A percentile compares a stretch with the other conserved stretches of the same genome.
phyloP scores from a whole-genome alignment of 345 rosid genomes.

The Combretum micranthum region DNA sequence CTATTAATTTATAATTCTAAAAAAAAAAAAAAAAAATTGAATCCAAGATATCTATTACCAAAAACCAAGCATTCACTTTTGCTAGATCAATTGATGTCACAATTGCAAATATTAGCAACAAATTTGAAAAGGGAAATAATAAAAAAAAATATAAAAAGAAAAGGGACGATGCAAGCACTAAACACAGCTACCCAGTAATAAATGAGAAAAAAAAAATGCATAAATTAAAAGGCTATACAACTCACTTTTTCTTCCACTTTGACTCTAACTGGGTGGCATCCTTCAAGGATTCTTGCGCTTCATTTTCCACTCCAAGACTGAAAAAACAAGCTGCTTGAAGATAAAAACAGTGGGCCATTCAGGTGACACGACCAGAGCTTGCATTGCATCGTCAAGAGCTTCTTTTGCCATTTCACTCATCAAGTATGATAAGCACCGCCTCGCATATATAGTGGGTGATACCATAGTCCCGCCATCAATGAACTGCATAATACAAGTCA shows the following conservation, averaged over 20 bases:
- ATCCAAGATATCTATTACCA: background rate
- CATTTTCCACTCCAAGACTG: slow-evolving; percentile 30
- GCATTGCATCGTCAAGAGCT: slow-evolving; percentile 49
- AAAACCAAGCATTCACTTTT: background rate
- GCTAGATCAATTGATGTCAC: background rate
- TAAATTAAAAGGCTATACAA: background rate
- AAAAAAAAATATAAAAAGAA: too few species aligned
- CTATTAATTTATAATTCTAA: background rate
- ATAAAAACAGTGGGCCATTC: slow-evolving; percentile 38
- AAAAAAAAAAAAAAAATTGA: background rate
- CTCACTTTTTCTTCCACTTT: slow-evolving; percentile 1
- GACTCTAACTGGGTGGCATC: slow-evolving; percentile 18
- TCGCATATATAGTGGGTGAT: slow-evolving; percentile 33
- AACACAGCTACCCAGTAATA: background rate
- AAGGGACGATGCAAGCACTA: background rate
- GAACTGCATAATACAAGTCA: slow-evolving; percentile 17
- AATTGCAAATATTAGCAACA: background rate
- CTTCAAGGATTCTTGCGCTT: slow-evolving; percentile 17
- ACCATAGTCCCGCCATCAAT: slow-evolving; percentile 35
- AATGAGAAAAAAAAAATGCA: background rate
- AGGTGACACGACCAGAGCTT: slow-evolving; percentile 37
- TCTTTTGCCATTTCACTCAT: slow-evolving; percentile 30
- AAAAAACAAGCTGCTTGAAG: slow-evolving; percentile 40
- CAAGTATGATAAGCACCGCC: slow-evolving; percentile 40
- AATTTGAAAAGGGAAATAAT: too few species aligned